Base-by-base conservation (phyloP, 176 grass and related monocot genomes). In the Cenchrus purpureus region DNA sequence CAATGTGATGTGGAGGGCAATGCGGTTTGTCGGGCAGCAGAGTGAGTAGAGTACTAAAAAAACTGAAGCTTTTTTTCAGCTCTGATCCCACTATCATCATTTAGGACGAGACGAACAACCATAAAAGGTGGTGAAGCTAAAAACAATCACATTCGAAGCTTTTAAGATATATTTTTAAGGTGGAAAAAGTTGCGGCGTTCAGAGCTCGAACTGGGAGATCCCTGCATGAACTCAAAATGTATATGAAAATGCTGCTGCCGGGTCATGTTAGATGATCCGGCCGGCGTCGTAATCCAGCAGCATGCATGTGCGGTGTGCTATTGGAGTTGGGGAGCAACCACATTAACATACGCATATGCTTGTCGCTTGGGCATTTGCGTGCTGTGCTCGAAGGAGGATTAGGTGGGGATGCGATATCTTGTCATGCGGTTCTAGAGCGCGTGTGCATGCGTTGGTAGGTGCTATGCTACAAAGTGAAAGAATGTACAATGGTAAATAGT, bases 321-420 rank as follows among this genome's bases (percentile, higher is more conserved):
- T 53, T 85, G 82, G 82, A 89, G 82, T 76, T 74, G 87, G 87
- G 52, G 82, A 85, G 51, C 76, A 68, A 89, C 69, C 76, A 51
- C 82, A 60, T 40, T 40, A 62, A 12, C 59, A 62, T 4, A 53
- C 22, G 79, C 64, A 74, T 4, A 43, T 65, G 79, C 57, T 42
- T n/a, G 28, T 66, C 88, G 43, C 78, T 13, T 82, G 86, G 83
- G 73, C 12, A 75, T 78, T 78, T 60, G 19, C 6, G 25, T 78
- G 71, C 79, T 73, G 25, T 78, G 71, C 79, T 73, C 83, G 22
- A 51, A 65, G 65, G 17, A 16, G 16, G 70, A 45, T 79, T 48
- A 79, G 48, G 40, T 44, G 58, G 64, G 28, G 78, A 48, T 45
- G 16, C 50, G 22, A 64, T 63, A 52, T 79, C 49, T 29, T 73